These are phyloP conservation scores for Coemansia sp. DNA, from an alignment of 192 early-diverging fungal genomes.

Conservation along the genomic window DNA sequence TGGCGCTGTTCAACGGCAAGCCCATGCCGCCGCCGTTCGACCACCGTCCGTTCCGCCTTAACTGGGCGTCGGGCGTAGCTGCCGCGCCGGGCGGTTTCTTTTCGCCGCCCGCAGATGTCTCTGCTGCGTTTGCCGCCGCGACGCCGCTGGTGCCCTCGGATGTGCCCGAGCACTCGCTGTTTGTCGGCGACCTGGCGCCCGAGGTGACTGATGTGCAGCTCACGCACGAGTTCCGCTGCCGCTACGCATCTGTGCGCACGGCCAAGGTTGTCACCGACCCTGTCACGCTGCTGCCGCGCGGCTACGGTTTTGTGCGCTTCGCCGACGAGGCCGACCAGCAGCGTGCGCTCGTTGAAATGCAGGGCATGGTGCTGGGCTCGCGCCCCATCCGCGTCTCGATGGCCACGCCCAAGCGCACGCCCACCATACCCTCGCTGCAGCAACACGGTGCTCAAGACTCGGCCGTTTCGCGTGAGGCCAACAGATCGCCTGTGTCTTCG, in stretches of 20 bases:
- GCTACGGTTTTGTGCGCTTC: constrained; percentile 97
- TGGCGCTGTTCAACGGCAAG: constrained; percentile 73
- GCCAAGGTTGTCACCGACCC: constrained; percentile 95
- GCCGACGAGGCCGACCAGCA: constrained; percentile 81
- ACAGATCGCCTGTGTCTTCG: constrained; percentile 30
- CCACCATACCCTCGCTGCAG: constrained; percentile 18
- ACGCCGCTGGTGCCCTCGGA: constrained; percentile 20
- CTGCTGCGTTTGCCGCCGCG: neutral
- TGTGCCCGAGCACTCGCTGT: constrained; percentile 82
- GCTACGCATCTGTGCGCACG: constrained; percentile 81
- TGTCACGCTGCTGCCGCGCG: constrained; percentile 72
- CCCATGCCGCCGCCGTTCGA: constrained; percentile 75
- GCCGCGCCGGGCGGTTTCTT: constrained; percentile 34
- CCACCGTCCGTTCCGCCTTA: constrained; percentile 83
- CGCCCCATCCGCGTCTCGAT: constrained; percentile 86
- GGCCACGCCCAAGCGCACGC: constrained; percentile 63
- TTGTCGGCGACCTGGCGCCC: constrained; percentile 93
- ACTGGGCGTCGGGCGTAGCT: constrained; percentile 90
- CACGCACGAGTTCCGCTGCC: constrained; percentile 74
- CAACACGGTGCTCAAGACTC: constrained; percentile 8
- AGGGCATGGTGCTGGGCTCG: constrained; percentile 75
- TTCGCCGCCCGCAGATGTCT: neutral
- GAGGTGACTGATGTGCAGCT: constrained; percentile 76
- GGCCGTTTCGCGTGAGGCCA: constrained; percentile 11
- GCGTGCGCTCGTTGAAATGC: constrained; percentile 87